A percentile compares a stretch with the other conserved stretches of the same genome.
Evolutionary conservation across 768 basidiomycete genomes (phyloP).

Genomic region (Dendrothele bispora): DNA sequence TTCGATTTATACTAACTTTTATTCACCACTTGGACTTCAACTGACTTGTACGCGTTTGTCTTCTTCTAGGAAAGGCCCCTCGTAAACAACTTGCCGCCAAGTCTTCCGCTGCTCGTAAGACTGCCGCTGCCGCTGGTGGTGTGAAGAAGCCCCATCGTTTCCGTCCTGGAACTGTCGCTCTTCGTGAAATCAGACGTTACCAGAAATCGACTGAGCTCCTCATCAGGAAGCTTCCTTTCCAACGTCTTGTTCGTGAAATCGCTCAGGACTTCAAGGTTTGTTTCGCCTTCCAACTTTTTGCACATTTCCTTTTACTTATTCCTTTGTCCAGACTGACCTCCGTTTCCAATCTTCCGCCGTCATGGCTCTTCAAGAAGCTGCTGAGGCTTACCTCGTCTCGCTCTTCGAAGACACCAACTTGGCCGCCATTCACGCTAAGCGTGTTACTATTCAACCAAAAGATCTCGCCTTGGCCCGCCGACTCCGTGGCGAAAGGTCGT

Average conservation of each 20-base stretch:
- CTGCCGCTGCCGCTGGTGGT: slow-evolving; percentile 56
- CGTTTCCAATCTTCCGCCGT: slow-evolving; percentile 75
- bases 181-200: slow-evolving; percentile 71
- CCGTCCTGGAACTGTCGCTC: slow-evolving; percentile 76
- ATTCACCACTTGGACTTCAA: too few relatives aligned
- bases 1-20: too few relatives aligned
- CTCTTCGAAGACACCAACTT: slow-evolving; percentile 71
- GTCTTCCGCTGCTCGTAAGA: slow-evolving; percentile 58
- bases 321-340: slow-evolving; percentile 55
- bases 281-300: slow-evolving; percentile 3
- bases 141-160: slow-evolving; percentile 85
- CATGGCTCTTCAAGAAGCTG: slow-evolving; percentile 66
- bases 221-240: slow-evolving; percentile 68
- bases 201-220: slow-evolving; percentile 66
- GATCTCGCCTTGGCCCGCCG: slow-evolving; percentile 59
- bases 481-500: slow-evolving; percentile 47
- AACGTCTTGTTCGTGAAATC: slow-evolving; percentile 76
- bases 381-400: slow-evolving; percentile 71
- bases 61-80: slow-evolving; percentile 52
- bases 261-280: slow-evolving; percentile 77
- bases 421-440: slow-evolving; percentile 61
- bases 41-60: too few relatives aligned
- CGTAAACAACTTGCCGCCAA: slow-evolving; percentile 63
- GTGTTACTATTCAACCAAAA: slow-evolving; percentile 62
- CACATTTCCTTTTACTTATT: neutral